These are phyloP conservation scores for Carpinus viminea DNA, from an alignment of 306 rosid genomes.

Conservation along the genomic window DNA sequence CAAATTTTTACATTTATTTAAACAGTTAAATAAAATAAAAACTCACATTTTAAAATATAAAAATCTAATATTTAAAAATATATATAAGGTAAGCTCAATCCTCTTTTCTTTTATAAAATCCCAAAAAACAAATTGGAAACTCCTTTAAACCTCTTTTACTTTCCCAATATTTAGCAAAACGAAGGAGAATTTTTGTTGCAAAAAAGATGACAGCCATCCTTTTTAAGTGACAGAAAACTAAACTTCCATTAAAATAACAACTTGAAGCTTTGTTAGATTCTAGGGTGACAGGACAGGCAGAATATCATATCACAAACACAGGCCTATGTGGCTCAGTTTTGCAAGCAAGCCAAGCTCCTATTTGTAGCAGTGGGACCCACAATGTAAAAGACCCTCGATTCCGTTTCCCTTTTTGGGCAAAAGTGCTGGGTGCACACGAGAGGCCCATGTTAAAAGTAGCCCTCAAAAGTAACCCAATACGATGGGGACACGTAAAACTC, in stretches of 20 bases:
- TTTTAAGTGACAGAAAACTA: not conserved
- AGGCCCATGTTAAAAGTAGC: constrained; percentile 59
- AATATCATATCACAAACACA: not conserved
- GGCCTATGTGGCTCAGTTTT: constrained; percentile 13
- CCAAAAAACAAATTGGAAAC: not conserved
- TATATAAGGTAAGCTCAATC: no score
- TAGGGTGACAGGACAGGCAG: constrained; percentile 30
- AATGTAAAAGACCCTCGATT: constrained; percentile 26
- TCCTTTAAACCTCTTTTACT: no score
- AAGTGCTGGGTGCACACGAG: constrained; percentile 42
- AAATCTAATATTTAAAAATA: no score
- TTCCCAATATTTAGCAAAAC: no score
- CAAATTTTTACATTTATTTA: no score
- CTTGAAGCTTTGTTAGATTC: constrained; percentile 31
- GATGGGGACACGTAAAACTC: constrained; percentile 27
- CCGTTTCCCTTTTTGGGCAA: constrained; percentile 30
- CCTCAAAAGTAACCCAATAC: constrained; percentile 33
- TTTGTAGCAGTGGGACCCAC: constrained; percentile 2
- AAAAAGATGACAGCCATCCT: constrained; percentile 10
- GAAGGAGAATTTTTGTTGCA: not conserved
- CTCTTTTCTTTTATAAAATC: not conserved
- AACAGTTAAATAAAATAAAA: no score
- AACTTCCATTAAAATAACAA: constrained; percentile 1
- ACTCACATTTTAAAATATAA: no score
- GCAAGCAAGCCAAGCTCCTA: constrained; percentile 34